These are phyloP conservation scores for Diutina pseudorugosa DNA, from an alignment of 1,139 yeast species.

Conservation along the genomic window DNA sequence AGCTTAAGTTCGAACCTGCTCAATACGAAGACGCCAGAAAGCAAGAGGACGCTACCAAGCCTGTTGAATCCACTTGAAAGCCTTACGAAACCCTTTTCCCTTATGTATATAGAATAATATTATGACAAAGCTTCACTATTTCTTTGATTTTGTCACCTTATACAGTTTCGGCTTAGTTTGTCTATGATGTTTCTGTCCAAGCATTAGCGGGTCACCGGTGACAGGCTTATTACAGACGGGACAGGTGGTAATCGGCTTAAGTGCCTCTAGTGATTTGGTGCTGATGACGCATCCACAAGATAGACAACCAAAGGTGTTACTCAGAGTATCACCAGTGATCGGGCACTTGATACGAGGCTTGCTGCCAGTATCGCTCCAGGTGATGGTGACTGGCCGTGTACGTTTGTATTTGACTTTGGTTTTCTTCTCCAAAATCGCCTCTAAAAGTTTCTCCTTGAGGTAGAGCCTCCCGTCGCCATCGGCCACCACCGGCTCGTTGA, in stretches of 20 bases:
- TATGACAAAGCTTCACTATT: background rate
- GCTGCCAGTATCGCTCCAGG: background rate
- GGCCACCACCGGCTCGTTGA: background rate
- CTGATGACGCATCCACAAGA: conserved; percentile 1
- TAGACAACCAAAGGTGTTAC: background rate
- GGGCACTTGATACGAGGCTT: background rate
- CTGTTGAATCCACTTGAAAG: background rate
- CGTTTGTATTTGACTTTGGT: background rate
- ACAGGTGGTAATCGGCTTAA: background rate
- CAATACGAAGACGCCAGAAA: conserved; percentile 18
- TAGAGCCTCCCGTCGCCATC: background rate
- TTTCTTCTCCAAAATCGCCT: background rate
- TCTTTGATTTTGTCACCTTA: background rate
- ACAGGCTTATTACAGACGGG: background rate
- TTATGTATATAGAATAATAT: background rate
- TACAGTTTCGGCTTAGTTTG: background rate
- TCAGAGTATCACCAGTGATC: background rate
- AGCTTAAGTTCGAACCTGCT: conserved; percentile 25
- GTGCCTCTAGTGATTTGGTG: background rate
- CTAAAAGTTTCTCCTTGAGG: background rate
- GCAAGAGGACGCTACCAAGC: conserved; percentile 7
- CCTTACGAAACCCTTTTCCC: background rate
- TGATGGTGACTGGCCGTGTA: background rate
- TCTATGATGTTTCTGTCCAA: background rate
- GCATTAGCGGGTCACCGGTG: background rate